Base-by-base conservation (phyloP, 139 green algal genomes). In the Chlamydomonas incerta region DNA sequence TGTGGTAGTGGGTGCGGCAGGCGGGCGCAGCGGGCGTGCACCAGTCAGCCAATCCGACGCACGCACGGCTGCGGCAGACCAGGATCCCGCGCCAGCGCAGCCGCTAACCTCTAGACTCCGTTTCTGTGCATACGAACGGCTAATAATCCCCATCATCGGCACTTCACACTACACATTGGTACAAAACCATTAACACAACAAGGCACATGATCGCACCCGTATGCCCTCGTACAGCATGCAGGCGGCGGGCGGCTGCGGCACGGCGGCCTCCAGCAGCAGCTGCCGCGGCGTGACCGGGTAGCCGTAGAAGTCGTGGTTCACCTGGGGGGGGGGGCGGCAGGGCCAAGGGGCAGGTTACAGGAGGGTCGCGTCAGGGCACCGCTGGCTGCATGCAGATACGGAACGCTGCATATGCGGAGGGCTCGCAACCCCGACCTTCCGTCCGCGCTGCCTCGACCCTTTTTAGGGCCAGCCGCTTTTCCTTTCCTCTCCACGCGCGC, bases 251-350 rank as follows among this genome's bases (percentile, higher is more conserved):
- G 93, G 93, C 41, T 87, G 87, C 28, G 86, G 72, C 46, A 95
- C 87, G 0, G 65, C 60, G 17, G 81, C 87, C 28, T 87, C 88
- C 37, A 93, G n/a, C 77, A 96, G 91, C 88, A 96, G 88, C 85
- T 94, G 86, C 77, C 81, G 82, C 2, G 93, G 86, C 3, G 88
- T 90, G 21, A 94, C 76, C 20, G 88, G 82, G 37, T 91, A 88
- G 29, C 90, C 90, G 65, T 96, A 96, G 83, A 96, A 96, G 55
- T 83, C 74, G 35, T 77, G 72, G 82, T 95, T 95, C 9, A 89
- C 86, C 20, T 67, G 67, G 76, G 73, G 63, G 58, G 58, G n/a
- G n/a, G n/a, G n/a, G n/a, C n/a, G n/a, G n/a, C n/a, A n/a, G n/a
- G n/a, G n/a, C n/a, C n/a, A n/a, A n/a, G n/a, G n/a, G n/a, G n/a